phyloP scores from a whole-genome alignment of 2,329 filamentous ascomycete genomes.

The Trichoderma citrinoviride region DNA sequence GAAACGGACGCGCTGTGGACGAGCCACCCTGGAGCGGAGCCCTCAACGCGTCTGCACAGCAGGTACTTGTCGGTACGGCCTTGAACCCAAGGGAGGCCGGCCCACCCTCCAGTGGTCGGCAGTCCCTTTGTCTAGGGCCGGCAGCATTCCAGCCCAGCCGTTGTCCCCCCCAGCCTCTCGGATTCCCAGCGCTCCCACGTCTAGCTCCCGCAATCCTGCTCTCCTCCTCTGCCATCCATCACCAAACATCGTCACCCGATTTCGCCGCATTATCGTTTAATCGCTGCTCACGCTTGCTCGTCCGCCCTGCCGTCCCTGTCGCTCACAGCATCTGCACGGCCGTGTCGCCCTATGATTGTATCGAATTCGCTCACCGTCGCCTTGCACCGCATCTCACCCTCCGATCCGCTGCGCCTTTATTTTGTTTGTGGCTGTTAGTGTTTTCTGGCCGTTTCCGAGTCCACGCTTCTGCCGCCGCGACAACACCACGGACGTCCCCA shows the following conservation, averaged over 20 bases:
- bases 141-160: conserved; percentile 21
- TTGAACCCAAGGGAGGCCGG: conserved; percentile 26
- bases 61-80: too few species aligned
- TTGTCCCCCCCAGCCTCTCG: conserved; percentile 26
- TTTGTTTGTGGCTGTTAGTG: neutral
- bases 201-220: conserved; percentile 24
- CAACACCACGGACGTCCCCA: conserved; percentile 2
- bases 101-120: conserved; percentile 4
- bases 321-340: neutral
- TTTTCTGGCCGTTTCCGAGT: conserved; percentile 20
- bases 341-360: neutral
- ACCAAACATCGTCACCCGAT: conserved; percentile 23
- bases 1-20: conserved; percentile 32
- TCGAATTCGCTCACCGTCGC: neutral
- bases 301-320: conserved; percentile 3
- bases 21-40: conserved; percentile 9
- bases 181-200: conserved; percentile 15
- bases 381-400: conserved; percentile 20
- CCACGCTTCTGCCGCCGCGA: conserved; percentile 24
- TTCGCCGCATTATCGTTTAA: conserved; percentile 4
- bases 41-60: conserved; percentile 21
- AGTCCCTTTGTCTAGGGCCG: neutral
- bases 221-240: conserved; percentile 26
- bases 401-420: neutral
- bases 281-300: conserved; percentile 13